Conservation (phyloP, 345 rosid species). For the Corymbia maculata region DNA sequence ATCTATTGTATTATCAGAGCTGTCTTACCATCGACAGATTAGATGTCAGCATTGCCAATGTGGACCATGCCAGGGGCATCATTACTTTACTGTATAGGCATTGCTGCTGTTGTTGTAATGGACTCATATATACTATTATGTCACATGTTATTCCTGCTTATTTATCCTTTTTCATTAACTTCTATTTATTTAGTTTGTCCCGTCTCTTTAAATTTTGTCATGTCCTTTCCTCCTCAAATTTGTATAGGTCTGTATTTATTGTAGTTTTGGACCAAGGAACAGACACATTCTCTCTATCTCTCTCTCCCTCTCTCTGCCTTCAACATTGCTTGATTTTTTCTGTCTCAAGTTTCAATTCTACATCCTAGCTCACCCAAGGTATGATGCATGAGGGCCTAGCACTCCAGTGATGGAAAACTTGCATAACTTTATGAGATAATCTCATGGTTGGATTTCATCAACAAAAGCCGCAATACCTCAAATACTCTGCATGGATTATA, state of each 20-base stretch:
- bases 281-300: neutral
- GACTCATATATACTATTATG: neutral
- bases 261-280: neutral
- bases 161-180: neutral
- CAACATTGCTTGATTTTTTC: neutral
- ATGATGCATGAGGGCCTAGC: neutral
- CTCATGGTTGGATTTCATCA: neutral
- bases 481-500: neutral
- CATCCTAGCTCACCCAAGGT: neutral
- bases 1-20: neutral
- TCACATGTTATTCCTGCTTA: neutral
- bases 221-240: neutral
- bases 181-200: neutral
- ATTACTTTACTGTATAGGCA: neutral
- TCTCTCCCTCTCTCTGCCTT: neutral
- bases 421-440: neutral
- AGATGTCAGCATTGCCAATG: neutral
- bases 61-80: neutral
- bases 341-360: neutral
- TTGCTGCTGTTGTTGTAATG: neutral
- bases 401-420: neutral
- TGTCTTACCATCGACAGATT: neutral
- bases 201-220: neutral
- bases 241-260: neutral
- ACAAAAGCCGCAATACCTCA: neutral